Percentiles rank a stretch among this genome's conserved stretches.
These are phyloP conservation scores for Ustilago bromivora DNA, from an alignment of 1,284 basidiomycete species.

Conservation along the genomic window DNA sequence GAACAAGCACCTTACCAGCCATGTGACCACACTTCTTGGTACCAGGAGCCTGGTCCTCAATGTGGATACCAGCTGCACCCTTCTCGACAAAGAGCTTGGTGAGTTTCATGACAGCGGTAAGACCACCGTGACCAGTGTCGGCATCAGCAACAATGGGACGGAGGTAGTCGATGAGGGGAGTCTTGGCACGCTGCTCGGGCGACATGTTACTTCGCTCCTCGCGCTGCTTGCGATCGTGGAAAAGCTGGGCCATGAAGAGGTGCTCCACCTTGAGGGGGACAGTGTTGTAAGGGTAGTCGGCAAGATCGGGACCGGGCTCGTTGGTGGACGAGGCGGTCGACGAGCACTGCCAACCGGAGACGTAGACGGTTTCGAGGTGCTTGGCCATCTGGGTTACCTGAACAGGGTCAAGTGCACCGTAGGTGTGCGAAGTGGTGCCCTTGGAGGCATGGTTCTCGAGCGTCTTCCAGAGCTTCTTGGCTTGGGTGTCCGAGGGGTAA, in stretches of 20 bases:
- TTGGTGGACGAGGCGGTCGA: constrained; percentile 69
- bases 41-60: constrained; percentile 92
- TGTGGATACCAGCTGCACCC: constrained; percentile 86
- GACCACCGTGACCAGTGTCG: constrained; percentile 82
- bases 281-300: constrained; percentile 76
- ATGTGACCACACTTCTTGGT: constrained; percentile 77
- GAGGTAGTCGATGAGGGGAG: constrained; percentile 71
- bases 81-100: constrained; percentile 91
- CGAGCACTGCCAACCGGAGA: constrained; percentile 69
- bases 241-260: constrained; percentile 76
- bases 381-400: constrained; percentile 76
- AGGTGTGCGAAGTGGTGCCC: constrained; percentile 84
- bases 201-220: constrained; percentile 75
- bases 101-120: constrained; percentile 97
- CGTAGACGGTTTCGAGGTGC: constrained; percentile 70
- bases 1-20: constrained; percentile 80
- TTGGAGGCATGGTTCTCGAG: constrained; percentile 74
- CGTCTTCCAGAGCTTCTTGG: constrained; percentile 85
- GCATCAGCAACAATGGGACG: constrained; percentile 72
- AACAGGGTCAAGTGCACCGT: constrained; percentile 96
- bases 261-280: constrained; percentile 77
- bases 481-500: constrained; percentile 87
- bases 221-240: constrained; percentile 75
- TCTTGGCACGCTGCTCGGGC: constrained; percentile 75
- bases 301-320: constrained; percentile 69